Base-by-base conservation (phyloP, 176 grass and related monocot species). In the Puccinellia tenuiflora region DNA sequence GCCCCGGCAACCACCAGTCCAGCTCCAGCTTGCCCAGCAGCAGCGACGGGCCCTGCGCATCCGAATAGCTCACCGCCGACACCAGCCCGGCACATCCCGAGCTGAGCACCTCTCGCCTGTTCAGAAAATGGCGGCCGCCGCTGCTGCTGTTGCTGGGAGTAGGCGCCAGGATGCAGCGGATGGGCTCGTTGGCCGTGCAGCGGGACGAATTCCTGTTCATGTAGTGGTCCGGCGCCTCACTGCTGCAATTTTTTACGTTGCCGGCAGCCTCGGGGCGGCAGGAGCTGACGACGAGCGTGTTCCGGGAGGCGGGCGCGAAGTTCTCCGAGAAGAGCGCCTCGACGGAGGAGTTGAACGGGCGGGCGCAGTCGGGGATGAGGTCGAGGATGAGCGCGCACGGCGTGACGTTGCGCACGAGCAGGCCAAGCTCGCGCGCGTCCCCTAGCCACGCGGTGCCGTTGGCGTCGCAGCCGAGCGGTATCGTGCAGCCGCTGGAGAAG, bases 1-100 rank as follows among this genome's bases (percentile, higher is more conserved):
- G 3, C 7, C 91, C 91, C 8, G 5, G 20, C 37, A 90, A 7
- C 91, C 91, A 92, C 91, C 91, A 92, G 51, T 46, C 84, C 28
- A 90, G 66, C 17, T 90, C 84, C 73, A 86, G 38, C 66, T 9
- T 13, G 35, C 3, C 28, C 5, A 90, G 79, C 79, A 83, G 66
- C 35, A 90, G 28, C 45, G 88, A 57, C 13, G 63, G 79, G 10
- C 52, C 52, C 64, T 47, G 8, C 5, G 21, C 24, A 0, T 61
- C 45, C 56, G 7, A 16, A 9, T 25, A 86, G 54, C 66, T 83
- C 38, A 9, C 71, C 72, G 91, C 46, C 28, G 85, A 68, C 37
- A 87, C 65, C 29, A 92, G 81, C 45, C 73, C 26, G 11, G 0
- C 0, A 70, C 91, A 92, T 1, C 11, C 64, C 0, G 20, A 45